Evolutionary conservation across 2,329 filamentous ascomycete species (phyloP).

Genomic region (Rhinocladiella mackenziei): DNA sequence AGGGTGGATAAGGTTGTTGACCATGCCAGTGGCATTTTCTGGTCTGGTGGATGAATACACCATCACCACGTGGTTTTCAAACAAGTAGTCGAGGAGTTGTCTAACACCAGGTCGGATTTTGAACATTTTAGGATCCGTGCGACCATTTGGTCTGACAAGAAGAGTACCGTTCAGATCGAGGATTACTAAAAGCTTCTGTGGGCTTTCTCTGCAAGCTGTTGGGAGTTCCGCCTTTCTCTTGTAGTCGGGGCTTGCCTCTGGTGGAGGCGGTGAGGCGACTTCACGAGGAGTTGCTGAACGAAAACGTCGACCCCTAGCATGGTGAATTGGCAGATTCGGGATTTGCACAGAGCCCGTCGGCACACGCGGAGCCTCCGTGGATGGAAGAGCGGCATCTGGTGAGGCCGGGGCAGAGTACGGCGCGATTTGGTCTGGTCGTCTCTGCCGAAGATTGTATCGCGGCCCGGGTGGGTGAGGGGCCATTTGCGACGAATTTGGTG

Average conservation of each 20-base stretch:
- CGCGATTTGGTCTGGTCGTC: constrained; percentile 12
- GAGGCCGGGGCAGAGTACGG: constrained; percentile 9
- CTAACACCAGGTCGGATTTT: constrained; percentile 63
- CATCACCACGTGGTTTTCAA: constrained; percentile 72
- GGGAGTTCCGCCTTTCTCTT: constrained; percentile 50
- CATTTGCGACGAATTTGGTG: not conserved
- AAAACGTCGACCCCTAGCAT: not conserved
- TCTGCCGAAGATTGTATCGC: constrained; percentile 14
- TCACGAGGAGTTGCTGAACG: constrained; percentile 2
- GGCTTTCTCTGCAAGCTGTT: constrained; percentile 42
- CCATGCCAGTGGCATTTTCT: constrained; percentile 66
- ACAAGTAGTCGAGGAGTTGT: constrained; percentile 68
- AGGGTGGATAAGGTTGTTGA: constrained; percentile 57
- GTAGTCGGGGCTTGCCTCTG: constrained; percentile 59
- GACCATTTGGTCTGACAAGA: constrained; percentile 61
- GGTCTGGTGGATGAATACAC: constrained; percentile 86
- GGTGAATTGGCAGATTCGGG: constrained; percentile 6
- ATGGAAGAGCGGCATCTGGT: constrained; percentile 14
- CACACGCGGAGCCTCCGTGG: constrained; percentile 7
- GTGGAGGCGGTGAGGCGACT: constrained; percentile 39
- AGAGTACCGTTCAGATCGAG: constrained; percentile 94
- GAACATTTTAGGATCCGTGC: constrained; percentile 51
- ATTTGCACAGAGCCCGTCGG: not conserved
- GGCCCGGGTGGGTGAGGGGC: not conserved
- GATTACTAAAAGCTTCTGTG: constrained; percentile 70